Conservation (phyloP, 768 basidiomycete genomes). For the Myochromella boudieri region DNA sequence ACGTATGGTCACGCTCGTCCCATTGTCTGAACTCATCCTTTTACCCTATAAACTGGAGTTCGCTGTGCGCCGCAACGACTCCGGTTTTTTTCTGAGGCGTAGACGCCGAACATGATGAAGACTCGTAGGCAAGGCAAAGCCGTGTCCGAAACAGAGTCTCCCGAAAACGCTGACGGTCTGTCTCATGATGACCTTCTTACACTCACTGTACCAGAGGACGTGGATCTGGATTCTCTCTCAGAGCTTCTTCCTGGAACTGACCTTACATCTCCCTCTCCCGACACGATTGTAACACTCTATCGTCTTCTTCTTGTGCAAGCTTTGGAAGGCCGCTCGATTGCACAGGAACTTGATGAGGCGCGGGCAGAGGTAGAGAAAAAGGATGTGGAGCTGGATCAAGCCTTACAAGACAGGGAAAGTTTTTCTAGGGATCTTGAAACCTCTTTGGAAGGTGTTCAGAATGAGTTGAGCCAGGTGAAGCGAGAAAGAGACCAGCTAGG, state of each 20-base stretch:
- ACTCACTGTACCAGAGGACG: constrained; percentile 59
- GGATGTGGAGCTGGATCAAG: constrained; percentile 84
- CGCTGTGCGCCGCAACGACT: constrained; percentile 34
- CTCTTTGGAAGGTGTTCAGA: constrained; percentile 48
- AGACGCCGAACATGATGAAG: constrained; percentile 32
- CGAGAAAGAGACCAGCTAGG: constrained; percentile 67
- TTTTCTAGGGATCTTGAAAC: constrained; percentile 56
- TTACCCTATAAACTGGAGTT: constrained; percentile 24
- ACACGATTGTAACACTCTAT: constrained; percentile 63
- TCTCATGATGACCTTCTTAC: constrained; percentile 32
- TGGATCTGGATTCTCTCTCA: constrained; percentile 62
- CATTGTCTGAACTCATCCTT: not conserved
- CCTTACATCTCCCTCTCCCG: constrained; percentile 54
- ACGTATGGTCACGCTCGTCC: constrained; percentile 20
- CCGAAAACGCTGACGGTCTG: constrained; percentile 26
- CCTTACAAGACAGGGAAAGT: constrained; percentile 74
- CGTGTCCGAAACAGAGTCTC: constrained; percentile 35
- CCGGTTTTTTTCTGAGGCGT: constrained; percentile 18
- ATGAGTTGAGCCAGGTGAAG: constrained; percentile 56
- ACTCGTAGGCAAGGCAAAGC: constrained; percentile 68
- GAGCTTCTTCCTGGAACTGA: constrained; percentile 61
- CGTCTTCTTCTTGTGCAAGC: constrained; percentile 58
- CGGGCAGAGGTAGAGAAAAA: constrained; percentile 68
- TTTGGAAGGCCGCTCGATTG: constrained; percentile 50
- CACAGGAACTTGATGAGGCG: constrained; percentile 68